Conservation (phyloP, 1,139 yeast species). For the Yamadazyma mexicana region DNA sequence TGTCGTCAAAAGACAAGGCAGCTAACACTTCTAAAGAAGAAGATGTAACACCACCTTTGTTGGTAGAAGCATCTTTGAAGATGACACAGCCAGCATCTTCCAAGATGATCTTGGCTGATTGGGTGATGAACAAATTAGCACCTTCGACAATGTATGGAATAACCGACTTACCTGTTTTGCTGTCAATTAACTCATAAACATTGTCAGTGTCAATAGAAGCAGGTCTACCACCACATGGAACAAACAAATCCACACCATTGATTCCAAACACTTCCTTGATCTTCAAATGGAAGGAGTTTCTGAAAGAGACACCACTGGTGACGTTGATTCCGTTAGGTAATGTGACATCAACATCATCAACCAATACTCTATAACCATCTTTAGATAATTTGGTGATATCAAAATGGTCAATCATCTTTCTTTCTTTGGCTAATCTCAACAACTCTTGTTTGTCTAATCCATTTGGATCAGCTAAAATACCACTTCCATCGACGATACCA, state of each 20-base stretch:
- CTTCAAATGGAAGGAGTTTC: constrained; percentile 86
- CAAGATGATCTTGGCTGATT: constrained; percentile 82
- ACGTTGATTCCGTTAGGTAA: constrained; percentile 78
- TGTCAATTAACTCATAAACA: constrained; percentile 70
- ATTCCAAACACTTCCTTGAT: constrained; percentile 61
- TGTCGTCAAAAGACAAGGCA: constrained; percentile 87
- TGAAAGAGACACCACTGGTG: constrained; percentile 85
- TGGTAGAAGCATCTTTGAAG: constrained; percentile 95
- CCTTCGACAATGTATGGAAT: constrained; percentile 95
- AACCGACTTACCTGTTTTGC: constrained; percentile 70
- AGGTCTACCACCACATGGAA: constrained; percentile 99
- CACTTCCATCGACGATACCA: constrained; percentile 93
- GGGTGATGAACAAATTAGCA: constrained; percentile 93
- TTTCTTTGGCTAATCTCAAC: constrained; percentile 70
- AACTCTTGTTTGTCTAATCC: constrained; percentile 85
- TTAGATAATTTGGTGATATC: constrained; percentile 66
- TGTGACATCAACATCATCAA: constrained; percentile 78
- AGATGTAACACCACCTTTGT: constrained; percentile 98
- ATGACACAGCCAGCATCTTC: constrained; percentile 86
- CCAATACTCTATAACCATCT: constrained; percentile 78
- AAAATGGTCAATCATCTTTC: constrained; percentile 74
- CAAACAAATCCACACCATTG: constrained; percentile 74
- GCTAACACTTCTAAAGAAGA: constrained; percentile 95
- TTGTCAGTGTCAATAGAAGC: constrained; percentile 90
- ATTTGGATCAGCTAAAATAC: constrained; percentile 88